phyloP scores from a whole-genome alignment of 2,329 filamentous ascomycete genomes.

The Curvularia hawaiiensis region DNA sequence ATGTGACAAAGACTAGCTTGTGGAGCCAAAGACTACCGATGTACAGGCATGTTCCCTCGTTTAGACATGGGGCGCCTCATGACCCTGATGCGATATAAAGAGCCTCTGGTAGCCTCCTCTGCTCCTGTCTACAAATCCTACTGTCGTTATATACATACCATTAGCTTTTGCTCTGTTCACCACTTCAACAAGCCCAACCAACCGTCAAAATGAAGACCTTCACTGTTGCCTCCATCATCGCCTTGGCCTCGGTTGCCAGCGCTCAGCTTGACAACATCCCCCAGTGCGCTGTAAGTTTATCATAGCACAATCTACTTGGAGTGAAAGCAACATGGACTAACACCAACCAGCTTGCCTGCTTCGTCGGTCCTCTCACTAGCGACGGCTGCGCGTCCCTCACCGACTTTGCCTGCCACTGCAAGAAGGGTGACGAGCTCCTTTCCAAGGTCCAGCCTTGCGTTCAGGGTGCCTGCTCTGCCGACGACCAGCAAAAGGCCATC shows the following conservation, averaged over 20 bases:
- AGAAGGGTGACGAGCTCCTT: constrained; percentile 50
- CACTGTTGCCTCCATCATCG: constrained; percentile 45
- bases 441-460: constrained; percentile 54
- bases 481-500: constrained; percentile 45
- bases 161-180: constrained; percentile 22
- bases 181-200: constrained; percentile 14
- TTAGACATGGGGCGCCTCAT: constrained; percentile 15
- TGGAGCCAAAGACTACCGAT: constrained; percentile 10
- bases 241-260: constrained; percentile 52
- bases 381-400: constrained; percentile 54
- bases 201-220: constrained; percentile 47
- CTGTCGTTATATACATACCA: constrained; percentile 19
- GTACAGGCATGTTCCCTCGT: constrained; percentile 21
- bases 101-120: constrained; percentile 12
- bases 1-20: constrained; percentile 30
- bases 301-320: background rate
- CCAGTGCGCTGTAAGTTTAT: constrained; percentile 51
- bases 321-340: constrained; percentile 19
- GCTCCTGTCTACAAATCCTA: constrained; percentile 12
- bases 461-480: constrained; percentile 47
- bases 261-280: constrained; percentile 55
- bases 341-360: constrained; percentile 52
- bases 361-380: constrained; percentile 47
- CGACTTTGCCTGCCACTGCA: constrained; percentile 51
- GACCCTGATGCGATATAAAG: constrained; percentile 27